Percentiles rank a stretch among this genome's conserved stretches.
Conservation (phyloP, 192 early-diverging fungal species). For the Coemansia asiatica region DNA sequence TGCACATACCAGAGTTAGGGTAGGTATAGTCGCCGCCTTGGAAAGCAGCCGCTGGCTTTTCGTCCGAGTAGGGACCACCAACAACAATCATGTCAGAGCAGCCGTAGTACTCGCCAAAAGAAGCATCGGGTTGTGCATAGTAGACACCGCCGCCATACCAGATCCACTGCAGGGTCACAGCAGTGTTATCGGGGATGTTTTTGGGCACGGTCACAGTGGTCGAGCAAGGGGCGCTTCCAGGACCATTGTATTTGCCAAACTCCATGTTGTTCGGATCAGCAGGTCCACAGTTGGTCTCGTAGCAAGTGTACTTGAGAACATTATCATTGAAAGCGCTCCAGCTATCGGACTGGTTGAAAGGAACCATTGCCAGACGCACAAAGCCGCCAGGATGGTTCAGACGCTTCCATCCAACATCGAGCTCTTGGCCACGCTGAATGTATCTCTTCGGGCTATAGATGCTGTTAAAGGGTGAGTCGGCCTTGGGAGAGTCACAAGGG, state of each 20-base stretch:
- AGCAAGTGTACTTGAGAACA: slow-evolving; percentile 59
- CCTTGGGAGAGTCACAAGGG: slow-evolving; percentile 57
- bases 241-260: slow-evolving; percentile 59
- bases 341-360: slow-evolving; percentile 60
- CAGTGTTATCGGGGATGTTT: slow-evolving; percentile 58
- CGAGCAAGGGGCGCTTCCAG: slow-evolving; percentile 56
- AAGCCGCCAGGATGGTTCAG: slow-evolving; percentile 67
- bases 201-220: slow-evolving; percentile 55
- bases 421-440: slow-evolving; percentile 57
- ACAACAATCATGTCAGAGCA: slow-evolving; percentile 59
- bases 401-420: slow-evolving; percentile 57
- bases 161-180: slow-evolving; percentile 61
- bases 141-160: slow-evolving; percentile 66
- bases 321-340: slow-evolving; percentile 60
- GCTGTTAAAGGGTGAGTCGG: slow-evolving; percentile 56
- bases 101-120: slow-evolving; percentile 63
- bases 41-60: slow-evolving; percentile 43
- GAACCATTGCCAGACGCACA: slow-evolving; percentile 62
- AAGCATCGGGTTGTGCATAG: slow-evolving; percentile 57
- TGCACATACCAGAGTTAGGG: slow-evolving; percentile 59
- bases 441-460: slow-evolving; percentile 57
- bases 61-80: slow-evolving; percentile 45
- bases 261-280: slow-evolving; percentile 30
- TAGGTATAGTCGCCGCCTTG: slow-evolving; percentile 57
- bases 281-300: slow-evolving; percentile 61